Percentiles rank a stretch among this genome's conserved stretches.
Evolutionary conservation across 129 eudicot species (phyloP).

Genomic region (Tanacetum coccineum): DNA sequence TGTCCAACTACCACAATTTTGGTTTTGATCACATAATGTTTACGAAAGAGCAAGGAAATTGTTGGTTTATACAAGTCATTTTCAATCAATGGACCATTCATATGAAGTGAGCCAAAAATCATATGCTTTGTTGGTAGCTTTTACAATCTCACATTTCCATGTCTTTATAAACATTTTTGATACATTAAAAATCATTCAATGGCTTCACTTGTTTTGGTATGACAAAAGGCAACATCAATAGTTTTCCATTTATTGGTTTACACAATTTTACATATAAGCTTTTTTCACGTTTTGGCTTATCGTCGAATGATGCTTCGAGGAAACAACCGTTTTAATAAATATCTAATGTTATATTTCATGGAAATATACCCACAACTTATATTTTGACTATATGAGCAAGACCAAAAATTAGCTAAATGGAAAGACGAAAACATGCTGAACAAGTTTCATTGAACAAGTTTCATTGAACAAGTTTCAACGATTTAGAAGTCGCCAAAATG

Average conservation of each 20-base stretch:
- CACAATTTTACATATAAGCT: not conserved
- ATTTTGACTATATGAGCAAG: no score
- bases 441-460: no score
- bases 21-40: slow-evolving; percentile 1
- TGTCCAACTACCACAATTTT: not conserved
- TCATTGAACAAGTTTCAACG: no score
- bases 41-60: slow-evolving; percentile 13
- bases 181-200: slow-evolving; percentile 14
- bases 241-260: slow-evolving; percentile 9
- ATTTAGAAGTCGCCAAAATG: no score
- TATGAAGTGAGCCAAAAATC: slow-evolving; percentile 2
- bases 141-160: slow-evolving; percentile 16
- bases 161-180: slow-evolving; percentile 25
- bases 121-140: slow-evolving; percentile 19
- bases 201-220: slow-evolving; percentile 19
- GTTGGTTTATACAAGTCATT: slow-evolving; percentile 14
- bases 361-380: no score
- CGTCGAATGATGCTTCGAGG: not conserved
- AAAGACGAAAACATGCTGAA: no score
- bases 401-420: no score
- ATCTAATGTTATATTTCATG: not conserved
- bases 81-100: slow-evolving; percentile 19
- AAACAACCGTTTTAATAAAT: not conserved
- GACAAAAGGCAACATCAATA: slow-evolving; percentile 30
- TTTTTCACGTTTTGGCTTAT: not conserved